These are phyloP conservation scores for Russula sp. DNA, from an alignment of 768 basidiomycete species.

Conservation along the genomic window DNA sequence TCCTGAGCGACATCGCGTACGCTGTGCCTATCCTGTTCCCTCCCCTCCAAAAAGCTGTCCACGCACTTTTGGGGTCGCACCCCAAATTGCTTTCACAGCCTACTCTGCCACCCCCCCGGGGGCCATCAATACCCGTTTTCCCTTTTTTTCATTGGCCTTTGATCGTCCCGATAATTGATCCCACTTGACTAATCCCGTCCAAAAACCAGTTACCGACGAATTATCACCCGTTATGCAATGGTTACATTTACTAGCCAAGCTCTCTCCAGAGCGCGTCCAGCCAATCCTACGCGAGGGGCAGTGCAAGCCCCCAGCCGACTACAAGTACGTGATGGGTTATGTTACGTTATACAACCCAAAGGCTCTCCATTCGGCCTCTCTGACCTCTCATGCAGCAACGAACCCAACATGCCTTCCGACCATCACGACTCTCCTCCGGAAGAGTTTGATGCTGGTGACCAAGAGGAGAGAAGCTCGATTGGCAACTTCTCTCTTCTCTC, in stretches of 20 bases:
- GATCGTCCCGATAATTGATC: constrained; percentile 9
- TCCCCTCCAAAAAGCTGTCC: constrained; percentile 15
- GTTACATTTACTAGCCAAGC: constrained; percentile 14
- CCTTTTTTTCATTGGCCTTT: not conserved
- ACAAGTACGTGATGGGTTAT: constrained; percentile 22
- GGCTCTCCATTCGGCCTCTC: constrained; percentile 6
- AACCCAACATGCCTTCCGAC: constrained; percentile 22
- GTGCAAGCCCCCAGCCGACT: constrained; percentile 25
- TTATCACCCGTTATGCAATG: constrained; percentile 21
- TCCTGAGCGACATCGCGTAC: constrained; percentile 1
- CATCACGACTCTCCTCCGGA: constrained; percentile 15
- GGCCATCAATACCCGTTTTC: not conserved
- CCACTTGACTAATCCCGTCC: not conserved
- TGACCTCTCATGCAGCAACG: constrained; percentile 22
- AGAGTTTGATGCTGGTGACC: not conserved
- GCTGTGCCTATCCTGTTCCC: constrained; percentile 24
- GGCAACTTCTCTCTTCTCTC: constrained; percentile 16
- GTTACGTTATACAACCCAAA: constrained; percentile 24
- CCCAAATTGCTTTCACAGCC: constrained; percentile 25
- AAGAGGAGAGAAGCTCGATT: constrained; percentile 15
- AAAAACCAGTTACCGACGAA: not conserved
- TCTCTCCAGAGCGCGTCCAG: constrained; percentile 20
- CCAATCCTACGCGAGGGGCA: constrained; percentile 26
- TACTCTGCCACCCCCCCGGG: not conserved
- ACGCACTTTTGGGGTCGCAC: constrained; percentile 15